Conservation (phyloP, 2,329 filamentous ascomycete species). For the Davidsoniella neocaledoniae region DNA sequence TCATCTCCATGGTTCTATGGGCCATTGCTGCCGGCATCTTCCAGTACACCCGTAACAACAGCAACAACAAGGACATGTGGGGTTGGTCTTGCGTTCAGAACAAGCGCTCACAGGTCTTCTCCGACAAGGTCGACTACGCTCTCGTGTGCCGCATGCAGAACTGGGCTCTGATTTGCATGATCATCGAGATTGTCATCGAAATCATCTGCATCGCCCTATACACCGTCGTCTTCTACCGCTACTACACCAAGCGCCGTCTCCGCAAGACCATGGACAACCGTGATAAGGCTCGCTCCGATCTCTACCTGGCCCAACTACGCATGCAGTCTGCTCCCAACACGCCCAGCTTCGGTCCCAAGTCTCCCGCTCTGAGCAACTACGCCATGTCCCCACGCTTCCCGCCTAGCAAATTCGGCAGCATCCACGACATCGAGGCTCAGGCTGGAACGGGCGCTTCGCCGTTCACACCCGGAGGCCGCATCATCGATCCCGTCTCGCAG, state of each 20-base stretch:
- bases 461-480: constrained; percentile 35
- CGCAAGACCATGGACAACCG: constrained; percentile 93
- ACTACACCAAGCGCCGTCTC: constrained; percentile 90
- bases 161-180: constrained; percentile 89
- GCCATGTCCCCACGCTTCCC: constrained; percentile 46
- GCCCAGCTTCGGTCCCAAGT: constrained; percentile 53
- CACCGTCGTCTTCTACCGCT: constrained; percentile 88
- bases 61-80: constrained; percentile 77
- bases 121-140: constrained; percentile 68
- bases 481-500: constrained; percentile 46
- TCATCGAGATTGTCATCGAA: constrained; percentile 92
- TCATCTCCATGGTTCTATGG: constrained; percentile 88
- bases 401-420: constrained; percentile 36
- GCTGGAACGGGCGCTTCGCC: constrained; percentile 17
- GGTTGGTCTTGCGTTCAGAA: constrained; percentile 96
- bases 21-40: constrained; percentile 68
- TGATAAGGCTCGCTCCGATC: constrained; percentile 82
- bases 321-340: constrained; percentile 88
- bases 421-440: constrained; percentile 26
- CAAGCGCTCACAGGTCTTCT: constrained; percentile 58
- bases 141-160: constrained; percentile 88
- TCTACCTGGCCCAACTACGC: constrained; percentile 78
- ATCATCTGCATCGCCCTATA: constrained; percentile 84
- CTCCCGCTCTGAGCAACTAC: constrained; percentile 28
- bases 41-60: constrained; percentile 56